phyloP scores from a whole-genome alignment of 768 basidiomycete species.

The Hygrophorus russula region DNA sequence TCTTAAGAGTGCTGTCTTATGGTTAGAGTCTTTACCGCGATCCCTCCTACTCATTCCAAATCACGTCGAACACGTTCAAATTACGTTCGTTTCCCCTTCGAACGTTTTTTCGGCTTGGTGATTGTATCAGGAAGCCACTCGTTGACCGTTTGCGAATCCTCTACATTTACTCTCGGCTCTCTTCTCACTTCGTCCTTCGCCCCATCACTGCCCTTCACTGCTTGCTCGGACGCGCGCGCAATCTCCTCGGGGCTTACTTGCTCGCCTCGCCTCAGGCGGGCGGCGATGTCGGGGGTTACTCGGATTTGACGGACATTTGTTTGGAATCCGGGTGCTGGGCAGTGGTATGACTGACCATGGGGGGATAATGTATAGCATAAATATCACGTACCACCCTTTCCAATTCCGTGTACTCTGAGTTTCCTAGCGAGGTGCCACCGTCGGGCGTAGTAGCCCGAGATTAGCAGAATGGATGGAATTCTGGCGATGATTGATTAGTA shows the following conservation, averaged over 20 bases:
- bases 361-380: not conserved
- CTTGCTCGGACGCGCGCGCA: conserved; percentile 30
- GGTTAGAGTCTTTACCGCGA: too few relatives aligned
- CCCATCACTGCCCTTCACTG: conserved; percentile 12
- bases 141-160: conserved; percentile 22
- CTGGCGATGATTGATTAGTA: conserved; percentile 14
- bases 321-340: conserved; percentile 42
- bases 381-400: conserved; percentile 36
- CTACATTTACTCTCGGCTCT: conserved; percentile 2
- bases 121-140: conserved; percentile 43
- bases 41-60: too few relatives aligned
- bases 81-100: conserved; percentile 23
- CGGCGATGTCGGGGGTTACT: conserved; percentile 39
- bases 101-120: conserved; percentile 31
- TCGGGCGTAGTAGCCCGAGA: conserved; percentile 34
- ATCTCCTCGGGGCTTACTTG: conserved; percentile 44
- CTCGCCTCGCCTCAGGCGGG: conserved; percentile 39
- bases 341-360: not conserved
- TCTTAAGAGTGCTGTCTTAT: too few relatives aligned
- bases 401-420: conserved; percentile 38
- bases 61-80: not conserved
- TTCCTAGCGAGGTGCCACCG: conserved; percentile 39
- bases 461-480: conserved; percentile 30
- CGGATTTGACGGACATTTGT: conserved; percentile 38
- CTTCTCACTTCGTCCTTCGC: conserved; percentile 5